phyloP scores from a whole-genome alignment of 768 basidiomycete genomes.

The Russula griseocarnosa region DNA sequence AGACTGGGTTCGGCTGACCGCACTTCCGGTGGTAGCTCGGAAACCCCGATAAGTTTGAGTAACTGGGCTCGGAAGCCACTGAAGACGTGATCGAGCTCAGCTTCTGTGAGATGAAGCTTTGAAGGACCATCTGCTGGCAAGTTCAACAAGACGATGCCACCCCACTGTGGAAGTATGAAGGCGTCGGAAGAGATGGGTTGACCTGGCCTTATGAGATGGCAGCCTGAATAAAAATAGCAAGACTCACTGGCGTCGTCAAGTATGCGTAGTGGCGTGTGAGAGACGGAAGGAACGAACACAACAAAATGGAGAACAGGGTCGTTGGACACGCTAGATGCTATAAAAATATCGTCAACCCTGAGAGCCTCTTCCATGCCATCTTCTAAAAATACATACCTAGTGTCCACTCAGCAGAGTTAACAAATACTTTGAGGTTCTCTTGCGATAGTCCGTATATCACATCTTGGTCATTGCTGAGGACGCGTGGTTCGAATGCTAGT shows the following conservation, averaged over 20 bases:
- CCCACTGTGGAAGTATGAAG: conserved; percentile 93
- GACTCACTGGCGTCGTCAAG: conserved; percentile 49
- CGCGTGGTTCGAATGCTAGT: conserved; percentile 67
- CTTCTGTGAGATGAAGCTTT: conserved; percentile 39
- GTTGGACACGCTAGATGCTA: conserved; percentile 88
- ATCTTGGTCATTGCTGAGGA: conserved; percentile 35
- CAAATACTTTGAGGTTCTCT: conserved; percentile 86
- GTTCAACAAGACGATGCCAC: conserved; percentile 79
- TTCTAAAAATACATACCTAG: conserved; percentile 52
- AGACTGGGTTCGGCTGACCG: conserved; percentile 29
- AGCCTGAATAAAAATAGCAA: background rate
- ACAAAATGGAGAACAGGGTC: conserved; percentile 94
- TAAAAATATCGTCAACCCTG: conserved; percentile 15
- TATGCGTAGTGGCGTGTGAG: conserved; percentile 67
- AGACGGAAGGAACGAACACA: conserved; percentile 73
- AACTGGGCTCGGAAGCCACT: conserved; percentile 67
- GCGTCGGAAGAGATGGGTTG: conserved; percentile 49
- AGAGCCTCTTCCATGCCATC: background rate
- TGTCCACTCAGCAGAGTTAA: conserved; percentile 96
- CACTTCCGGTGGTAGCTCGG: conserved; percentile 53
- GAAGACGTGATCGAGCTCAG: conserved; percentile 53
- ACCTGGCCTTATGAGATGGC: conserved; percentile 38
- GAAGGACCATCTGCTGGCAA: conserved; percentile 38
- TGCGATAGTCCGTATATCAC: conserved; percentile 57
- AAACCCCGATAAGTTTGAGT: conserved; percentile 74